These are phyloP conservation scores for Ustilago crameri DNA, from an alignment of 1,284 basidiomycete genomes.

Conservation along the genomic window DNA sequence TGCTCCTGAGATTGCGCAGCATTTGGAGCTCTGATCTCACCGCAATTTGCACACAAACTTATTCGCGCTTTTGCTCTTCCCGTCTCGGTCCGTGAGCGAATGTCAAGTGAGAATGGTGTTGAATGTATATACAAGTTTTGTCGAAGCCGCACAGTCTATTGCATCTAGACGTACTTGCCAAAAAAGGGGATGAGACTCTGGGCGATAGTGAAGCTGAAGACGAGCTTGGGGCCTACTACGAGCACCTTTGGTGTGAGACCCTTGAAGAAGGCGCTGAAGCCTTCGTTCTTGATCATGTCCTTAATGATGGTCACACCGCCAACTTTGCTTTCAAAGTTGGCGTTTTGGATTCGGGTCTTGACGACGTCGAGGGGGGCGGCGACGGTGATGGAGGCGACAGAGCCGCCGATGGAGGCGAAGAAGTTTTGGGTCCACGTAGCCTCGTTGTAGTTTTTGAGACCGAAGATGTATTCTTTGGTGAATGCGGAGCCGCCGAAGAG, in stretches of 20 bases:
- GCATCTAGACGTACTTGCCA: constrained; percentile 73
- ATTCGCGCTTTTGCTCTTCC: neutral
- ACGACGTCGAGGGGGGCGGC: constrained; percentile 95
- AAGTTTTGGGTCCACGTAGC: constrained; percentile 90
- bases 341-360: constrained; percentile 90
- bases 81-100: neutral
- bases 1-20: constrained; percentile 3
- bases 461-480: constrained; percentile 92
- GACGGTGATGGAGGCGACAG: constrained; percentile 93
- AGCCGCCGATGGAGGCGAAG: constrained; percentile 86
- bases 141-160: too few species aligned
- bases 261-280: constrained; percentile 90
- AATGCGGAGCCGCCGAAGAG: constrained; percentile 90
- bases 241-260: constrained; percentile 84
- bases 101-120: too few species aligned
- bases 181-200: constrained; percentile 95
- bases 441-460: constrained; percentile 85
- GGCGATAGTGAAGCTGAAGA: constrained; percentile 97
- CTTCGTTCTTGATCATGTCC: constrained; percentile 90
- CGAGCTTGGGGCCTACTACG: constrained; percentile 95
- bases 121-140: too few species aligned
- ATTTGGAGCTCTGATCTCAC: constrained; percentile 19
- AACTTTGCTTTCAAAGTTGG: constrained; percentile 91
- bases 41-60: too few species aligned
- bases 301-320: constrained; percentile 85